Percentiles rank a stretch among this genome's conserved stretches.
phyloP scores from a whole-genome alignment of 768 basidiomycete species.

The Mycena floridula region DNA sequence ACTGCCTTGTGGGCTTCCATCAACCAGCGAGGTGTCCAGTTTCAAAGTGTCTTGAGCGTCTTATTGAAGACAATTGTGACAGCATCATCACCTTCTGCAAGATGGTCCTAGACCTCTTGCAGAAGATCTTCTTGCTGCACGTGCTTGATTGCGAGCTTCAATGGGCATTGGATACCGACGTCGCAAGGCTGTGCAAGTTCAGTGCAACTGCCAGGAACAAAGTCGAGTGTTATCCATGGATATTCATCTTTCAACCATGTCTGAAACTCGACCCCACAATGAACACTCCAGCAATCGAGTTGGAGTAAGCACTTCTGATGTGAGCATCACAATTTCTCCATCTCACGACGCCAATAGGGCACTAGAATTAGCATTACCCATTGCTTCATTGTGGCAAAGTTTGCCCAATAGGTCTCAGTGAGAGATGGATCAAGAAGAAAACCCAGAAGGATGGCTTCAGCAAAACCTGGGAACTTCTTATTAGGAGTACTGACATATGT shows the following conservation, averaged over 20 bases:
- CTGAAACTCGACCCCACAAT: constrained; percentile 21
- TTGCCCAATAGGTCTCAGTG: constrained; percentile 15
- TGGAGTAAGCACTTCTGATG: constrained; percentile 13
- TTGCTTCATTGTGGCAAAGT: constrained; percentile 12
- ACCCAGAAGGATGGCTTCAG: constrained; percentile 8
- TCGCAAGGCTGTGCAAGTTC: constrained; percentile 19
- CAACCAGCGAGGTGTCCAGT: not conserved
- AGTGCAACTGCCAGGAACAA: constrained; percentile 18
- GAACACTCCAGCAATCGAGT: constrained; percentile 24
- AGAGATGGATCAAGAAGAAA: constrained; percentile 14
- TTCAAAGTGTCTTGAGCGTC: not conserved
- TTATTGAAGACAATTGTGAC: not conserved
- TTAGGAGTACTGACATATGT: constrained; percentile 8
- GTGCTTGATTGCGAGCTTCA: constrained; percentile 8
- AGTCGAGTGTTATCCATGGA: constrained; percentile 16
- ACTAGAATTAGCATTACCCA: constrained; percentile 14
- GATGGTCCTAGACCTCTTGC: constrained; percentile 9
- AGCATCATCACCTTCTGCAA: constrained; percentile 1
- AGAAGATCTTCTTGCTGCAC: constrained; percentile 10
- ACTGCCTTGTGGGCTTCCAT: not conserved
- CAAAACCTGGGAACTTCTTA: constrained; percentile 1
- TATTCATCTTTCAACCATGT: constrained; percentile 17
- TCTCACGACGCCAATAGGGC: constrained; percentile 11
- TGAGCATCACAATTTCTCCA: not conserved
- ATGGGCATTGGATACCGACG: constrained; percentile 19